Evolutionary conservation across 306 rosid species (phyloP), one percentile per base, ranked within the genome.

Genomic region (Vigna trinervia): DNA sequence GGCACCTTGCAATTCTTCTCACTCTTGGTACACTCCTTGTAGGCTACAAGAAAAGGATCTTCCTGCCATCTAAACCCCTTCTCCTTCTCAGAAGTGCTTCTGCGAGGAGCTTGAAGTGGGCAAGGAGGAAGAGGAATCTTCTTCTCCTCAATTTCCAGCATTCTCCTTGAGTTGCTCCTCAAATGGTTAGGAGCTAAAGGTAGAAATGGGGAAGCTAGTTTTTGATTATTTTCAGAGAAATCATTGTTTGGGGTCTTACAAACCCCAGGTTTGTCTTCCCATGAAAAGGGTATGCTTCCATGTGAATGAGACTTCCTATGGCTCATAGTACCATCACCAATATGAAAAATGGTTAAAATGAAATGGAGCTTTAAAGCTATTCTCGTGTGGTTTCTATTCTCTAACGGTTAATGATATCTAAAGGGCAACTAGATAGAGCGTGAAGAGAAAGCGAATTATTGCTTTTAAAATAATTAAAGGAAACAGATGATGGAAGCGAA

Each of bases 211-310:
- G 87, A 71, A 17, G 59, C 20, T 28, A 73, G 17, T 38, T 73
- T 68, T 72, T 34, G 28, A 52, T 71, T 67, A 38, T n/a, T 56
- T 79, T 67, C 26, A 74, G 83, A 81, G 78, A n/a, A 66, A 11
- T 73, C 86, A 41, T 69, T 64, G 64, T 78, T 70, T 3, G 69
- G 61, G 47, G 79, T 83, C 87, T 93, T 90, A 66, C 90, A 90
- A 70, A 93, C 76, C 12, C 97, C 96, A 0, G 96, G 97, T 52
- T 82, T 85, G 82, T 87, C 93, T 76, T 93, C 97, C 97, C 96
- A 93, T 2, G 96, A 85, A 60, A 93, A 93, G 76, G 96, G 97
- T 86, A 93, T 81, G 93, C 90, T 93, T 82, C 97, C 93, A 39
- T 86, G 86, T 6, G 97, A 93, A 81, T 84, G 82, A 81, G 85